Evolutionary conservation across 768 basidiomycete species (phyloP).

Genomic region (Daedaleopsis nitida): DNA sequence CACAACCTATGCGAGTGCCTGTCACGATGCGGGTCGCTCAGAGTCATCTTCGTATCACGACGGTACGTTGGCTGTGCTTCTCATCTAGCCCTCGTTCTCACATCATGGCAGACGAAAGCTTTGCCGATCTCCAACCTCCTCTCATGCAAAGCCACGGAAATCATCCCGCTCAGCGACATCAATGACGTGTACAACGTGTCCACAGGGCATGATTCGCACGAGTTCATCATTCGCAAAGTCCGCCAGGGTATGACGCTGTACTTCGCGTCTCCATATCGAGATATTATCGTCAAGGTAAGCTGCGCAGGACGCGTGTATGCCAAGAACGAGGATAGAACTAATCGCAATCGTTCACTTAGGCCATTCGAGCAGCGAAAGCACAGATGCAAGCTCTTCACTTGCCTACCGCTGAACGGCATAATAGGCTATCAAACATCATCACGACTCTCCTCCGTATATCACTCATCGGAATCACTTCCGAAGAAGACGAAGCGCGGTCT

Average conservation of each 20-base stretch:
- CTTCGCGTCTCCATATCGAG: constrained; percentile 71
- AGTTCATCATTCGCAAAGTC: constrained; percentile 80
- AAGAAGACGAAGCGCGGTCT: constrained; percentile 75
- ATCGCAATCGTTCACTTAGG: constrained; percentile 39
- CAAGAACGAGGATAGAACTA: too few species aligned
- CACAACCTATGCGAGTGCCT: constrained; percentile 68
- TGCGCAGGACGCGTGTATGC: too few species aligned
- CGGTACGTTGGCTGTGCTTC: constrained; percentile 45
- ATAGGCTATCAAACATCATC: constrained; percentile 81
- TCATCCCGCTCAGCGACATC: constrained; percentile 77
- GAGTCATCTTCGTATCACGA: constrained; percentile 77
- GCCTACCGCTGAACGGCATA: constrained; percentile 61
- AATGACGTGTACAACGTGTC: constrained; percentile 86
- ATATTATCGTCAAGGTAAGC: constrained; percentile 71
- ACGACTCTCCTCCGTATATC: constrained; percentile 87
- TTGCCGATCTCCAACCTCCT: constrained; percentile 66
- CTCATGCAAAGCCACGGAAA: constrained; percentile 78
- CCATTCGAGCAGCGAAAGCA: constrained; percentile 76
- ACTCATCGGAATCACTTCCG: constrained; percentile 72
- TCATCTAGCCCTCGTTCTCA: constrained; percentile 4
- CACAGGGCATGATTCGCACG: constrained; percentile 72
- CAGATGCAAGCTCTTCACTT: constrained; percentile 59
- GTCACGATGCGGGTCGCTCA: constrained; percentile 67
- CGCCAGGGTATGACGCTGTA: constrained; percentile 73
- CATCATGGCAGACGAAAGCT: constrained; percentile 57